Base-by-base conservation (phyloP, 192 early-diverging fungal genomes). In the Coemansia sp. region DNA sequence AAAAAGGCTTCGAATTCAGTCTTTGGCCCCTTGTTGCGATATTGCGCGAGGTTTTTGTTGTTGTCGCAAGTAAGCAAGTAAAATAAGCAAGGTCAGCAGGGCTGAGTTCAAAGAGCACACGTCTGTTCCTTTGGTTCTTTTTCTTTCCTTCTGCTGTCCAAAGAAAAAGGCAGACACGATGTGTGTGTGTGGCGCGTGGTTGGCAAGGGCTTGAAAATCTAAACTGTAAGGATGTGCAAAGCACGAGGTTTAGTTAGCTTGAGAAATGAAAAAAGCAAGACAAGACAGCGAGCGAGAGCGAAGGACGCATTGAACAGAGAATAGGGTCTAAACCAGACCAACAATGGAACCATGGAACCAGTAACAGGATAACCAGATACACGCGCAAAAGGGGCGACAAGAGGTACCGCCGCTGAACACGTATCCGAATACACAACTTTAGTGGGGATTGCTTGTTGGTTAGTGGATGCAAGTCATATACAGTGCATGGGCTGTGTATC, bases 1-100 rank as follows among this genome's bases (percentile, higher is more conserved):
- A 66, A 66, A 41, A 66, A 33, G 55, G n/a, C 39, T 38, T 59
- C 35, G 57, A 43, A 35, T 65, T 46, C 52, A 24, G 49, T 56
- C 23, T 38, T 33, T 16, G 64, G 24, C 21, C 55, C 51, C 46
- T 64, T 53, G 48, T 57, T n/a, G 18, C 30, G 30, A 30, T 30
- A 30, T 30, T 30, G 30, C 30, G 57, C 44, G 18, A 18, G 44
- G 44, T 18, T 46, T 46, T 41, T 41, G 9, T 41, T 41, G 39
- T 41, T 41, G 7, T 41, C 30, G 30, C 30, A 30, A 30, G 57
- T 16, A 16, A 14, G 24, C 57, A 59, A 38, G 35, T 53, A 18
- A 5, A 38, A 33, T 0, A 20, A 38, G 57, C 34, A 12, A 18
- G 57, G 57, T 59, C 57, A 59, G 57, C 57, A 59, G 35, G 57